A percentile compares a stretch with the other conserved stretches of the same genome.
Conservation (phyloP, 768 basidiomycete genomes). For the Tephrocybe sp. region DNA sequence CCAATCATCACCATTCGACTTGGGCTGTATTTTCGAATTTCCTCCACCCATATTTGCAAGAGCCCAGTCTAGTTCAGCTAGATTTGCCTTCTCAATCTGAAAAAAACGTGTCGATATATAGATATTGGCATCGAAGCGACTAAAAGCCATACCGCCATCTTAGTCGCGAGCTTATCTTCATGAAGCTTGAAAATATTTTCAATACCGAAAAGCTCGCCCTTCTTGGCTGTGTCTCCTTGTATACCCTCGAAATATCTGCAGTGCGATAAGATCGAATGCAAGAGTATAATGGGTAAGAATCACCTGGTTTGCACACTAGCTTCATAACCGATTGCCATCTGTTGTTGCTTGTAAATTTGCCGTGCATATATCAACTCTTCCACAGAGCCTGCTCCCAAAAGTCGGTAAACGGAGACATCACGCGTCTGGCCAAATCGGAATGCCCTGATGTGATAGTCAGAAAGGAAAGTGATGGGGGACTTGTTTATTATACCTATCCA, state of each 20-base stretch:
- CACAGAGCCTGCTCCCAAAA: conserved; percentile 84
- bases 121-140: neutral
- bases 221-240: conserved; percentile 70
- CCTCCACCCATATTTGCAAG: conserved; percentile 61
- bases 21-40: conserved; percentile 32
- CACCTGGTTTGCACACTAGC: conserved; percentile 82
- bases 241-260: conserved; percentile 78
- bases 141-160: conserved; percentile 56
- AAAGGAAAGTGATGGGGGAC: neutral
- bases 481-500: conserved; percentile 56
- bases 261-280: neutral
- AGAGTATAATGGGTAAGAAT: neutral
- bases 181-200: conserved; percentile 84
- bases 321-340: conserved; percentile 89
- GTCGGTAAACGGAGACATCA: conserved; percentile 80
- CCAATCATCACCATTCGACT: conserved; percentile 35
- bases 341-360: conserved; percentile 92
- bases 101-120: neutral
- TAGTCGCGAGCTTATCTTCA: conserved; percentile 68
- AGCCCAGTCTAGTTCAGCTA: conserved; percentile 81
- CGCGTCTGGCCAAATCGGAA: conserved; percentile 87
- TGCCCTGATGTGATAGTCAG: conserved; percentile 38
- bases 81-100: conserved; percentile 76
- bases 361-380: conserved; percentile 88
- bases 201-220: conserved; percentile 84